Base-by-base conservation (phyloP, 495 filamentous ascomycete species). In the Glutinoglossum americanum region DNA sequence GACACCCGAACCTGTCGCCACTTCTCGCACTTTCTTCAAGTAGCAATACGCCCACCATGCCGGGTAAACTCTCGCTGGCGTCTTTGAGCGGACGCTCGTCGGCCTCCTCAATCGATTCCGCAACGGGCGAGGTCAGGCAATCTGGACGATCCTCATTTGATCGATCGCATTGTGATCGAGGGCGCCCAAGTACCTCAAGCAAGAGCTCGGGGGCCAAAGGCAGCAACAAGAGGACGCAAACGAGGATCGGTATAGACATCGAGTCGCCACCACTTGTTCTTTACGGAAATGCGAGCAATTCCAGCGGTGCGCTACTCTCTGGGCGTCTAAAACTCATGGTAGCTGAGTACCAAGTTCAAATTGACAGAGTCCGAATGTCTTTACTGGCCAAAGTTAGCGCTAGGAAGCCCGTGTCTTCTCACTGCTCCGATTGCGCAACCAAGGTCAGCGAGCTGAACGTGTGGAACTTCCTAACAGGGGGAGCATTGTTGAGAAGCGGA, bases 231-330 rank as follows among this genome's bases (percentile, higher is more conserved):
- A 49, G n/a, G 47, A 9, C 2, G n/a, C 47, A 49, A 15, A 27
- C 79, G n/a, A 80, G 77, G 53, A 67, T 95, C 55, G 77, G 81
- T 26, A 80, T 90, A 69, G 73, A 80, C 37, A 84, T 96, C 57
- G 92, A 99, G 71, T 94, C 87, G 1, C 87, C 92, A 0, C 92
- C 92, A 0, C 72, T 90, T 10, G 78, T 95, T 17, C 82, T 93
- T 71, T 88, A 89, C 63, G 88, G 86, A 21, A 71, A 75, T 8
- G 74, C 87, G 0, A 73, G 80, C 51, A 76, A 76, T 61, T 95
- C 88, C 26, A 85, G 82, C 7, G 92, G 92, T 55, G 88, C 92
- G 7, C 70, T 99, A 39, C 78, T 97, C 44, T 94, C 87, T 1
- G 89, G 88, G 41, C 86, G 87, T 58, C 70, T 97, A 60, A 77